Conservation (phyloP, 768 basidiomycete genomes). For the Amyloporia xantha region DNA sequence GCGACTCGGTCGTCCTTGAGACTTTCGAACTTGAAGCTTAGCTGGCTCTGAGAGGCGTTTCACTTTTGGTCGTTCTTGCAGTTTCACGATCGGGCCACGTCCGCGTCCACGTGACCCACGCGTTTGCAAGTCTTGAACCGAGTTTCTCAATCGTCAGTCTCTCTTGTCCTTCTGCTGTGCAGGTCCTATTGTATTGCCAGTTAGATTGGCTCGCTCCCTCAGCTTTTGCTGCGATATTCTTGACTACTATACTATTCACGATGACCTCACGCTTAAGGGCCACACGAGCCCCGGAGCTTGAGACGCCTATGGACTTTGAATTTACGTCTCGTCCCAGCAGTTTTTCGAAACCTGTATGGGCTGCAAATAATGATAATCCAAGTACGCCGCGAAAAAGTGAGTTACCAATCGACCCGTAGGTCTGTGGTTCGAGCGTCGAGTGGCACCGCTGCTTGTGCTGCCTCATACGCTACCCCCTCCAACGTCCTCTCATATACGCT, state of each 20-base stretch:
- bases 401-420: constrained; percentile 22
- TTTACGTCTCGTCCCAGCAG: constrained; percentile 63
- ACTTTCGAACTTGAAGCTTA: too few relatives aligned
- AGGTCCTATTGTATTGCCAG: neutral
- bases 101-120: constrained; percentile 24
- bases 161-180: neutral
- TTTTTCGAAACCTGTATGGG: constrained; percentile 54
- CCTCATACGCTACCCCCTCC: neutral
- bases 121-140: constrained; percentile 7
- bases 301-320: constrained; percentile 88
- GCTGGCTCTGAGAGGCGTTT: too few relatives aligned
- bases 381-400: constrained; percentile 64
- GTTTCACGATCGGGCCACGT: too few relatives aligned
- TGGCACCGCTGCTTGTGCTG: neutral
- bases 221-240: neutral
- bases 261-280: neutral
- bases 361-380: constrained; percentile 34
- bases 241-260: neutral
- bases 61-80: too few relatives aligned
- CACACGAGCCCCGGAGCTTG: constrained; percentile 44
- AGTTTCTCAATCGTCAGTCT: neutral
- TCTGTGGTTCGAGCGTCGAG: neutral
- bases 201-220: neutral
- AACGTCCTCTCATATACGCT: neutral
- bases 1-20: too few relatives aligned